phyloP scores from a whole-genome alignment of 2,329 filamentous ascomycete species.

The Helotiales sp. region DNA sequence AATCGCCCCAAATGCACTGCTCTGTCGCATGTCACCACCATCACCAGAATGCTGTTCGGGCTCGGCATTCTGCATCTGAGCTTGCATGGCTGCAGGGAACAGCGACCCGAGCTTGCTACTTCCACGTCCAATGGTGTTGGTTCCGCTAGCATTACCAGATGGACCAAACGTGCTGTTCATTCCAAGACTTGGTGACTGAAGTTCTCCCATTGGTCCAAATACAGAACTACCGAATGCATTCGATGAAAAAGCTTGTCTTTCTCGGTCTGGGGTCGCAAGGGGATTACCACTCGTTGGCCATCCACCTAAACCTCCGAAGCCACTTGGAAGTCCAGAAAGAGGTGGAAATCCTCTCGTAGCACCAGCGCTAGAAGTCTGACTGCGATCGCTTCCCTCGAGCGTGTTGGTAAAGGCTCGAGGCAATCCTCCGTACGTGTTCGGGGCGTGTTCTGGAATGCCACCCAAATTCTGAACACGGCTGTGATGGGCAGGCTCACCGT shows the following conservation, averaged over 20 bases:
- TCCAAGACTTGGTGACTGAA: constrained; percentile 75
- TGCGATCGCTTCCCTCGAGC: constrained; percentile 79
- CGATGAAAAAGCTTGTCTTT: constrained; percentile 56
- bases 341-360: constrained; percentile 71
- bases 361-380: constrained; percentile 88
- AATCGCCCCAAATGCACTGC: constrained; percentile 69
- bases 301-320: constrained; percentile 47
- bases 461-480: constrained; percentile 58
- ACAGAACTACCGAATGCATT: constrained; percentile 78
- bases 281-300: constrained; percentile 60
- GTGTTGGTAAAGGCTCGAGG: constrained; percentile 54
- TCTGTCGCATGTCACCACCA: constrained; percentile 63
- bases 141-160: constrained; percentile 55
- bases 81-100: constrained; percentile 88
- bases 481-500: constrained; percentile 43
- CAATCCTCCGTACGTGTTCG: constrained; percentile 59
- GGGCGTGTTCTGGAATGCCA: constrained; percentile 56
- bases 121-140: constrained; percentile 72
- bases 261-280: constrained; percentile 70
- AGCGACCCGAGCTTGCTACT: constrained; percentile 88
- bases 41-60: constrained; percentile 62
- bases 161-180: constrained; percentile 73
- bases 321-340: constrained; percentile 62
- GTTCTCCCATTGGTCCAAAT: constrained; percentile 76
- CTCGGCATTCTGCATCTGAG: constrained; percentile 80